Conservation (phyloP, 2,329 filamentous ascomycete genomes). For the Scedosporium aurantiacum region DNA sequence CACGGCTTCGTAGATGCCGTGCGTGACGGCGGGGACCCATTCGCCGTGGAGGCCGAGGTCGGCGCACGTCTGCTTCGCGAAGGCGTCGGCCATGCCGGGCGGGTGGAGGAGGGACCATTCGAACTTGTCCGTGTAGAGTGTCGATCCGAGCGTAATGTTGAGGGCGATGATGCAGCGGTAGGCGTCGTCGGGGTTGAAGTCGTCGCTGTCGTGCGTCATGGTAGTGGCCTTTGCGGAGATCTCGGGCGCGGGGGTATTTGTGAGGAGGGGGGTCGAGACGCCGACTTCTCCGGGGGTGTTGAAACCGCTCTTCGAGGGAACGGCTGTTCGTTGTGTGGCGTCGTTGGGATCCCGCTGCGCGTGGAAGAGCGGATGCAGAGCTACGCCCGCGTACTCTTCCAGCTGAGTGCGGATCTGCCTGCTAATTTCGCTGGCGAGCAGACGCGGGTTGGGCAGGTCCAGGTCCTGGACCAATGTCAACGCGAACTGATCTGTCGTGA, state of each 20-base stretch:
- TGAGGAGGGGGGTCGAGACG: slow-evolving; percentile 34
- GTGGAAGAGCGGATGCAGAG: slow-evolving; percentile 75
- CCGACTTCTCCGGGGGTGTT: slow-evolving; percentile 13
- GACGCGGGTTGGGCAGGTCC: slow-evolving; percentile 67
- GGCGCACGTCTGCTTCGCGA: slow-evolving; percentile 84
- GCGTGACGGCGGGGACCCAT: slow-evolving; percentile 88
- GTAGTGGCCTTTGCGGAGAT: slow-evolving; percentile 62
- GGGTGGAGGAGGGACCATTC: slow-evolving; percentile 94
- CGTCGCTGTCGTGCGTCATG: slow-evolving; percentile 53
- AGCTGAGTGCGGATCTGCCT: slow-evolving; percentile 90
- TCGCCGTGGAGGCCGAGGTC: slow-evolving; percentile 83
- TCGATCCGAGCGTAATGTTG: slow-evolving; percentile 83
- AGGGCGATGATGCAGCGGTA: slow-evolving; percentile 88
- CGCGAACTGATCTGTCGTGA: slow-evolving; percentile 95
- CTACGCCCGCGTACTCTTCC: slow-evolving; percentile 91
- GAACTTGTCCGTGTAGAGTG: slow-evolving; percentile 92
- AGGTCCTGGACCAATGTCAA: slow-evolving; percentile 81
- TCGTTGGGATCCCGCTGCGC: slow-evolving; percentile 5
- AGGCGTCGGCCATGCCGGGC: slow-evolving; percentile 81
- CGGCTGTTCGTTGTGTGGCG: slow-evolving; percentile 15
- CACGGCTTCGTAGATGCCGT: slow-evolving; percentile 94
- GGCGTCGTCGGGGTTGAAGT: slow-evolving; percentile 83
- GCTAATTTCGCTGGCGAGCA: slow-evolving; percentile 69
- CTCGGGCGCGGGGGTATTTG: slow-evolving; percentile 31
- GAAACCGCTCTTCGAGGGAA: slow-evolving; percentile 32